Evolutionary conservation across 768 basidiomycete species (phyloP).

Genomic region (Amanita molliuscula): DNA sequence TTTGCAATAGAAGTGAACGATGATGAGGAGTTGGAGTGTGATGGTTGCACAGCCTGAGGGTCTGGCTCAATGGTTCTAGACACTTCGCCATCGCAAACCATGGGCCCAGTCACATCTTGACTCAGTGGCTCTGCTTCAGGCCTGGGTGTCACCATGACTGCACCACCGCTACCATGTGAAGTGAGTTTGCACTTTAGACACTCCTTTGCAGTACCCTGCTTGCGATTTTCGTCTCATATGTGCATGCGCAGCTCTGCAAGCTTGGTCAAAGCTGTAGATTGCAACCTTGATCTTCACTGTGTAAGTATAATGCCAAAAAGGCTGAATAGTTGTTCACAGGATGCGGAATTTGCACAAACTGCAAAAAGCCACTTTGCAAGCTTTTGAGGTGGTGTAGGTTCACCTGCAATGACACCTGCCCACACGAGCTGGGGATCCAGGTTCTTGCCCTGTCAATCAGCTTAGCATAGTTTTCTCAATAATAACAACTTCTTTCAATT

Average conservation of each 20-base stretch:
- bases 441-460: neutral
- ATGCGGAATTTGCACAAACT: slow-evolving; percentile 19
- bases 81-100: no score
- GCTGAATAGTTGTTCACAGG: slow-evolving; percentile 20
- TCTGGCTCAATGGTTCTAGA: no score
- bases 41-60: no score
- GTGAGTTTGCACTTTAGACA: neutral
- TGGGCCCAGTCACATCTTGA: no score
- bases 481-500: neutral
- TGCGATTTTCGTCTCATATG: neutral
- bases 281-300: neutral
- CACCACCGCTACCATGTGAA: no score
- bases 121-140: no score
- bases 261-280: neutral
- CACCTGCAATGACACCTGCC: neutral
- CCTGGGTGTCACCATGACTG: no score
- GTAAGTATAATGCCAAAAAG: slow-evolving; percentile 11
- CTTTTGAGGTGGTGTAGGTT: neutral
- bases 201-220: neutral
- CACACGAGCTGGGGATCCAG: neutral
- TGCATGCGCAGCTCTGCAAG: neutral
- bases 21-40: no score
- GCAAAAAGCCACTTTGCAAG: slow-evolving; percentile 11
- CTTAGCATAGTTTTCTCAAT: neutral
- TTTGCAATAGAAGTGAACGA: no score